Evolutionary conservation across 768 basidiomycete species (phyloP), one percentile per base, ranked within the genome.

Genomic region (Cubamyces lactineus): DNA sequence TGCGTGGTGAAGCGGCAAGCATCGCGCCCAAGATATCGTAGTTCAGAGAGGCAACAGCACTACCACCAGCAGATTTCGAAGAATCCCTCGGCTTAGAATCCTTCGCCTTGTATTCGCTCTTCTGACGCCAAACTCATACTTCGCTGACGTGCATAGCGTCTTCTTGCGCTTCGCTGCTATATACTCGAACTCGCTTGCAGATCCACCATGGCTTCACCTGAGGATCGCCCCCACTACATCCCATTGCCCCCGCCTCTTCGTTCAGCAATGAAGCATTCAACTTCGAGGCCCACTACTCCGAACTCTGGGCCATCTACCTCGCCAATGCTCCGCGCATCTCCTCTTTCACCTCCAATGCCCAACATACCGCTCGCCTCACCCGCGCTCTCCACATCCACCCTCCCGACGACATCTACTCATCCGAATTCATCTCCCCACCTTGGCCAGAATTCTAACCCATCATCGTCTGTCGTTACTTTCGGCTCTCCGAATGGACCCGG

Each of bases 191-290:
- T 16, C 55, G 41, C 34, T 21, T 39, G 45, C 48, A 30, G 19
- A 53, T 41, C 61, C 50, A 56, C 51, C 28, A 63, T 67, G 66
- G 43, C 56, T 46, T 67, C 69, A 21, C 67, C 62, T 5, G 34
- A 34, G 34, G 70, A 61, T 21, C 64, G 62, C 16, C 65, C 69
- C 24, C 64, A 64, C 21, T 60, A 69, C 52, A 69, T 69, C 55
- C 49, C 66, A 9, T 34, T 70, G 12, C 67, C 72, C 5, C 51
- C 68, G 34, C 70, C 78, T 26, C 77, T 84, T 12, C 81, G 85
- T 56, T 84, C 84, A 4, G 85, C 85, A 17, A 75, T 86, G 67
- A 86, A 86, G 71, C 78, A 80, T 50, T 48, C 74, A 0, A 73
- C 78, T 24, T 72, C 73, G 0, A 67, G 70, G 16, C 66, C 73